phyloP scores from a whole-genome alignment of 192 early-diverging fungal genomes.

The Backusella circina region DNA sequence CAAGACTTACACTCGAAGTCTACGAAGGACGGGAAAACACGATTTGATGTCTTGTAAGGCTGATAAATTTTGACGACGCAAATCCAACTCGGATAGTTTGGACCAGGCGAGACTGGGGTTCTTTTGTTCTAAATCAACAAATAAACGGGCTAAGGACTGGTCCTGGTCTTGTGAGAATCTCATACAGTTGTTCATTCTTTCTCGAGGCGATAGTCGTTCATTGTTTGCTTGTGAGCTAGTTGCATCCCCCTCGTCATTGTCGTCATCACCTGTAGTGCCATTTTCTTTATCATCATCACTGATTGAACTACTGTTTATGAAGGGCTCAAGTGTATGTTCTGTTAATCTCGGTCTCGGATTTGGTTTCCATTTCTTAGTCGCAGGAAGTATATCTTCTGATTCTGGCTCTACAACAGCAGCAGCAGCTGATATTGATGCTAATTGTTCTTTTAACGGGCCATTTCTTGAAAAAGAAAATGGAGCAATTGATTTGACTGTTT shows the following conservation, averaged over 20 bases:
- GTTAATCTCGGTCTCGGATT: not conserved
- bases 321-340: not conserved
- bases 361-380: not conserved
- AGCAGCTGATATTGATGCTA: not conserved
- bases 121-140: conserved; percentile 1
- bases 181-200: not conserved
- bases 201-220: not conserved
- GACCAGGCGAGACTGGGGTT: not conserved
- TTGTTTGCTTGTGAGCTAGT: not conserved
- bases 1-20: conserved; percentile 1
- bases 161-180: not conserved
- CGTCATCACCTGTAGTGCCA: not conserved
- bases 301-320: not conserved
- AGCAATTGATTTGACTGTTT: not conserved
- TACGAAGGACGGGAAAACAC: not conserved
- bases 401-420: not conserved
- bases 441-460: not conserved
- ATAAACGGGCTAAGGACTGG: not conserved
- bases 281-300: not conserved
- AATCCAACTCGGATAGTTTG: not conserved
- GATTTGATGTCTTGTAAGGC: not conserved
- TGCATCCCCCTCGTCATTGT: not conserved
- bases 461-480: not conserved
- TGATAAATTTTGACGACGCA: not conserved
- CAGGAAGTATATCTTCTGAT: not conserved